These are phyloP conservation scores for Penicillium expansum DNA, from an alignment of 2,329 filamentous ascomycete species.

Conservation along the genomic window DNA sequence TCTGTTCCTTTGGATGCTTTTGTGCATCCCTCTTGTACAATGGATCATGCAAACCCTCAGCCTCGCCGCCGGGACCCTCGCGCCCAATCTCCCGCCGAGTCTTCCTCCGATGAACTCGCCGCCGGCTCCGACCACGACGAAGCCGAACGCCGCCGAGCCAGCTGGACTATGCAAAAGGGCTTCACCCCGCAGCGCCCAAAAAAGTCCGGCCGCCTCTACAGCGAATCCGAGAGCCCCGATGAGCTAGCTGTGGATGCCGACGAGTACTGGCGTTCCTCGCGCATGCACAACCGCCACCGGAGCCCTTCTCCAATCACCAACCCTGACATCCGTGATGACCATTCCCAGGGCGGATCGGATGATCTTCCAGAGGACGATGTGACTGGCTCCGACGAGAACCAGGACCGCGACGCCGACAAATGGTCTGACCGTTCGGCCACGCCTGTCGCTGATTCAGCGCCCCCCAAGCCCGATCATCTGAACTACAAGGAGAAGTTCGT, in stretches of 20 bases:
- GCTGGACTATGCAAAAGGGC: slow-evolving; percentile 34
- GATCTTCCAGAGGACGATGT: slow-evolving; percentile 22
- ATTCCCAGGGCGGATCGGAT: slow-evolving; percentile 13
- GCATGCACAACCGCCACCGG: slow-evolving; percentile 23
- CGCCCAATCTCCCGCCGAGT: slow-evolving; percentile 30
- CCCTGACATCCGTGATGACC: slow-evolving; percentile 12
- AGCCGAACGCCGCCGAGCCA: slow-evolving; percentile 35
- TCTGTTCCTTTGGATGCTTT: slow-evolving; percentile 3
- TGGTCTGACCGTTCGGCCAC: slow-evolving; percentile 35
- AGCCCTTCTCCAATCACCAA: slow-evolving; percentile 25
- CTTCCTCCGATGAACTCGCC: slow-evolving; percentile 43
- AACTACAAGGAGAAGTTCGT: slow-evolving; percentile 69
- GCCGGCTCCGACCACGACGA: slow-evolving; percentile 37
- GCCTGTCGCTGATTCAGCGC: slow-evolving; percentile 41
- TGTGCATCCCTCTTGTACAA: slow-evolving; percentile 10
- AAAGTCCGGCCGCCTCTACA: slow-evolving; percentile 27
- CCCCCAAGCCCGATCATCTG: slow-evolving; percentile 55
- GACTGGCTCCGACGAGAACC: slow-evolving; percentile 12
- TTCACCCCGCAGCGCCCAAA: slow-evolving; percentile 31
- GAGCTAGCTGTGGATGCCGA: slow-evolving; percentile 43
- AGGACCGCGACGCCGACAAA: slow-evolving; percentile 13
- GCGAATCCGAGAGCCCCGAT: slow-evolving; percentile 46
- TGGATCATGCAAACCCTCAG: slow-evolving; percentile 29
- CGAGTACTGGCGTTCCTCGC: slow-evolving; percentile 34
- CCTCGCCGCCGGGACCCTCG: slow-evolving; percentile 33